Percentiles rank a stretch among this genome's conserved stretches.
These are phyloP conservation scores for Henckelia pumila DNA, from an alignment of 257 asterid species.

Conservation along the genomic window DNA sequence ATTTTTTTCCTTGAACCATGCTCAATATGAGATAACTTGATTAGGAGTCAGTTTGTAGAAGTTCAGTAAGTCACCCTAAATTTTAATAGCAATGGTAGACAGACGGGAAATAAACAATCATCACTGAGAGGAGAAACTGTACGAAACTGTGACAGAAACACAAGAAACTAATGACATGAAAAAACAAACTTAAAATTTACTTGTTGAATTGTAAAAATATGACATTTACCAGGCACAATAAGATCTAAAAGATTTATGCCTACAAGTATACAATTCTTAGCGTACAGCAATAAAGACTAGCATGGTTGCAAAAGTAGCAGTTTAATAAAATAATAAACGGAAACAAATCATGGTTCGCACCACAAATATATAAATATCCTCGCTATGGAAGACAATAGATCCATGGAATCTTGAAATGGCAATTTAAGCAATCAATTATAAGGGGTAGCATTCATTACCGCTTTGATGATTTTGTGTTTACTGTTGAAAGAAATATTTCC, in stretches of 20 bases:
- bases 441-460: too few relatives aligned
- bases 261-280: neutral
- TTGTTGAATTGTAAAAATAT: neutral
- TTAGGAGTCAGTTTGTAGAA: neutral
- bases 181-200: neutral
- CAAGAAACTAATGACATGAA: neutral
- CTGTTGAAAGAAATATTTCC: too few relatives aligned
- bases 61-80: neutral
- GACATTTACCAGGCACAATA: neutral
- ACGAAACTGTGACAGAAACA: neutral
- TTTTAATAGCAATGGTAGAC: neutral
- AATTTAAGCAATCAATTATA: too few relatives aligned
- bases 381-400: too few relatives aligned
- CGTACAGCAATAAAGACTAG: too few relatives aligned
- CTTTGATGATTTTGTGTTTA: too few relatives aligned
- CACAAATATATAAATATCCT: too few relatives aligned
- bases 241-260: neutral
- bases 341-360: too few relatives aligned
- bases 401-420: too few relatives aligned
- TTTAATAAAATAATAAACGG: too few relatives aligned
- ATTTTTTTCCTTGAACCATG: neutral
- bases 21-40: neutral
- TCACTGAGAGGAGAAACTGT: neutral
- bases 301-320: too few relatives aligned
- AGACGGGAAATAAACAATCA: neutral